Base-by-base conservation (phyloP, 2,329 filamentous ascomycete genomes). In the Apiospora sp. region DNA sequence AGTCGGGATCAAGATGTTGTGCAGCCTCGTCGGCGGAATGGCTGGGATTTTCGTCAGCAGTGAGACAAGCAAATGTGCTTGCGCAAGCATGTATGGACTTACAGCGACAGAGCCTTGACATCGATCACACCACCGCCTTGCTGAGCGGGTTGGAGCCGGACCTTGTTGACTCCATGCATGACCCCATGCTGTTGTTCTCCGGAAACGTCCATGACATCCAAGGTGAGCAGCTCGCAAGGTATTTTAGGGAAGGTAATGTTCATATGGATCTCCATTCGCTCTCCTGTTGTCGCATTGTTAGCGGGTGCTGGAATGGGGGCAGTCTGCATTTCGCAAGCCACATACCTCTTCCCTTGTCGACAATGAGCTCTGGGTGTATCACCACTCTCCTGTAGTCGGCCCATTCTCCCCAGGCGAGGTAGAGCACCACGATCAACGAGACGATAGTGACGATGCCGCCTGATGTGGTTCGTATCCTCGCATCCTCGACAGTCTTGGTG, bases 191-290 rank as follows among this genome's bases (percentile, higher is more conserved):
- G 96, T 80, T 98, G 93, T 84, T 99, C 96, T 75, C 96, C 96
- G 30, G 95, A 98, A 37, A 98, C 96, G 84, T 99, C 96, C 96
- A 99, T 99, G 72, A 99, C 96, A 82, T 99, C 96, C 78, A 99
- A 92, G 16, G 96, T 98, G 76, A 98, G 87, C 70, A 99, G 91
- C 83, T 98, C 96, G 85, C 96, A 99, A 13, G 96, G 96, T 77
- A 99, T 90, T 75, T 92, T 92, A 13, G 96, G 96, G 82, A 99
- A 99, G 67, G 94, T 96, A 73, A 99, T 92, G 86, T 99, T 99
- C 84, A 99, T 90, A 82, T 98, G 95, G 76, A 99, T 99, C 83
- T 98, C 96, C 96, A 99, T 98, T 83, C 96, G 94, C 87, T 99
- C 95, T 82, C 94, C 93, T 94, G 77, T 81, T 14, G 41, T 24